Evolutionary conservation across 1,284 basidiomycete species (phyloP).

Genomic region (Tylopilus sp.): DNA sequence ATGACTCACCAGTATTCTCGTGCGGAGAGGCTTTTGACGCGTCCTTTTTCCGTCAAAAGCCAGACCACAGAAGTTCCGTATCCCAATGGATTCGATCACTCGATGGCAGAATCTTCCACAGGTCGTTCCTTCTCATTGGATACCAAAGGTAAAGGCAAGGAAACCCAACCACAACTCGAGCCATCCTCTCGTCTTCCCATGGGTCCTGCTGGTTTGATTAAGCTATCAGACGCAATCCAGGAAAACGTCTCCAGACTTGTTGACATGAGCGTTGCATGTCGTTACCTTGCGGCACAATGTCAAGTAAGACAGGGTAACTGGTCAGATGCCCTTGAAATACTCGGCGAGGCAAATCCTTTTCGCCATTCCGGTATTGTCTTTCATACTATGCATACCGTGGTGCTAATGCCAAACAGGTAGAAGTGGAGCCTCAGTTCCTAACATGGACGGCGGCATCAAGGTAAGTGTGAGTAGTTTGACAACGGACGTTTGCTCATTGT

Average conservation of each 20-base stretch:
- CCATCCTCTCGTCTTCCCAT: conserved; percentile 56
- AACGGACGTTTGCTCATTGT: conserved; percentile 13
- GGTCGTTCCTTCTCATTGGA: conserved; percentile 26
- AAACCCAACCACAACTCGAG: conserved; percentile 41
- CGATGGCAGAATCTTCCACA: conserved; percentile 21
- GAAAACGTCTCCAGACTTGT: conserved; percentile 72
- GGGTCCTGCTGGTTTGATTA: conserved; percentile 62
- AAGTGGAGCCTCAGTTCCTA: conserved; percentile 66
- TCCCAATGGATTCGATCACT: conserved; percentile 42
- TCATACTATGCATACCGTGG: not conserved
- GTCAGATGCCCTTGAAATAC: conserved; percentile 87
- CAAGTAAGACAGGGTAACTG: conserved; percentile 90
- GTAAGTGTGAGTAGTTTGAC: conserved; percentile 34
- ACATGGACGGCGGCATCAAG: conserved; percentile 84
- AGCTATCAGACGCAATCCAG: conserved; percentile 56
- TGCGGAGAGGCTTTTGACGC: conserved; percentile 85
- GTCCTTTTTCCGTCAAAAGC: conserved; percentile 61
- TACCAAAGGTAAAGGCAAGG: conserved; percentile 58
- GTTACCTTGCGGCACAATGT: conserved; percentile 93
- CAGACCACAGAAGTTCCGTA: conserved; percentile 38
- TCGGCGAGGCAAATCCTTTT: conserved; percentile 89
- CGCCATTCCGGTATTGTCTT: conserved; percentile 50
- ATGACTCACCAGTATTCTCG: conserved; percentile 92
- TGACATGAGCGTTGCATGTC: conserved; percentile 87
- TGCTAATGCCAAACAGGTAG: conserved; percentile 35